Conservation (phyloP, 192 early-diverging fungal genomes). For the Funneliformis geosporum region DNA sequence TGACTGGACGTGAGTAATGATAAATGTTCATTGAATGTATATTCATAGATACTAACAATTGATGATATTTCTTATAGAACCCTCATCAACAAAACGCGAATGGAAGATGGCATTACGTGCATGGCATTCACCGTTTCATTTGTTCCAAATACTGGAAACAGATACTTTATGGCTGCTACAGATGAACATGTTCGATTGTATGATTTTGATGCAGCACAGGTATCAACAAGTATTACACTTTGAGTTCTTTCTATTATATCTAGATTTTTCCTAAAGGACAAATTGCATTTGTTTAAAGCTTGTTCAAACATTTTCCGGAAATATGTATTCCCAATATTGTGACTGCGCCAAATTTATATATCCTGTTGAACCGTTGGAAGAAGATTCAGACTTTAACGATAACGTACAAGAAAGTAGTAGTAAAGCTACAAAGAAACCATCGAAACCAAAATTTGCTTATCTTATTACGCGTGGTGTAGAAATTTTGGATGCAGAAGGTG, state of each 20-base stretch:
- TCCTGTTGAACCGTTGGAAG: slow-evolving; percentile 47
- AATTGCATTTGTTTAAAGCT: slow-evolving; percentile 39
- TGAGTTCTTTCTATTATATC: not conserved
- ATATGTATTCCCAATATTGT: slow-evolving; percentile 91
- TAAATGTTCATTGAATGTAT: not conserved
- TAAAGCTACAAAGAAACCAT: slow-evolving; percentile 37
- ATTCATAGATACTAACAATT: not conserved
- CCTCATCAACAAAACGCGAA: slow-evolving; percentile 62
- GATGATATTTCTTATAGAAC: slow-evolving; percentile 38
- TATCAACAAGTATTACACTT: slow-evolving; percentile 34
- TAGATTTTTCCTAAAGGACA: not conserved
- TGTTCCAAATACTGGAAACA: slow-evolving; percentile 90
- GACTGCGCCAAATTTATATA: slow-evolving; percentile 91
- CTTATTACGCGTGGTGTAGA: slow-evolving; percentile 90
- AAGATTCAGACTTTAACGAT: slow-evolving; percentile 32
- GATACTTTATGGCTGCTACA: slow-evolving; percentile 87
- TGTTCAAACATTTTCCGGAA: slow-evolving; percentile 59
- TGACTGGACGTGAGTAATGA: slow-evolving; percentile 69
- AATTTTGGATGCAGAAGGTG: slow-evolving; percentile 78
- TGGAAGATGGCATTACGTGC: slow-evolving; percentile 84
- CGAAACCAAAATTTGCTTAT: slow-evolving; percentile 63
- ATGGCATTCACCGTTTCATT: slow-evolving; percentile 97
- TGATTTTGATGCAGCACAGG: slow-evolving; percentile 80
- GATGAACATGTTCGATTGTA: slow-evolving; percentile 88
- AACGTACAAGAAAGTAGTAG: slow-evolving; percentile 36